A percentile compares a stretch with the other conserved stretches of the same genome.
Evolutionary conservation across 208 protist genomes (phyloP).

Genomic region (Vickermania spadyakhi): DNA sequence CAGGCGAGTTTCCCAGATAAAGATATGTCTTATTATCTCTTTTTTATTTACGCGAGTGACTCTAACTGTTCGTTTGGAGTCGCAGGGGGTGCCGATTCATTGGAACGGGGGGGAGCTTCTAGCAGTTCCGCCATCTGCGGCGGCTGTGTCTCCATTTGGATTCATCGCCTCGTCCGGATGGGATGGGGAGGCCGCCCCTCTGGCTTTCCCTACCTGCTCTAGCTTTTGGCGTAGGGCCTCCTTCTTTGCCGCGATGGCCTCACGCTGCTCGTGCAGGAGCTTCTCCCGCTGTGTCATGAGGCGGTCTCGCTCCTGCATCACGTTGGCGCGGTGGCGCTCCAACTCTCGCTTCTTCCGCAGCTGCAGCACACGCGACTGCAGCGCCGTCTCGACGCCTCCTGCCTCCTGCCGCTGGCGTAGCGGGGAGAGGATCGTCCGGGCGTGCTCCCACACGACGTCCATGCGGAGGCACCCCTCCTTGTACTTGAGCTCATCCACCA

Average conservation of each 20-base stretch:
- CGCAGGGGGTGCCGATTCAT: too few species aligned
- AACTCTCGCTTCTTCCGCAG: constrained; percentile 81
- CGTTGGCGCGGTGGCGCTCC: constrained; percentile 60
- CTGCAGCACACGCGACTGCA: constrained; percentile 75
- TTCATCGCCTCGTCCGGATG: too few species aligned
- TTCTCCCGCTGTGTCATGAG: constrained; percentile 56
- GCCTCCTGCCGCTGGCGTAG: constrained; percentile 52
- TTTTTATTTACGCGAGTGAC: too few species aligned
- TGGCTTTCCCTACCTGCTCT: too few species aligned
- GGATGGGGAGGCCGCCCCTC: too few species aligned
- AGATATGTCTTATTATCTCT: too few species aligned
- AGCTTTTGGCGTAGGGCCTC: constrained; percentile 48
- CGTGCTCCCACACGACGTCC: constrained; percentile 86
- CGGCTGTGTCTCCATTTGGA: too few species aligned
- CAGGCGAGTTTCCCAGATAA: too few species aligned
- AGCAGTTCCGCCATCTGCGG: too few species aligned
- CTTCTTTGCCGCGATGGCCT: constrained; percentile 77
- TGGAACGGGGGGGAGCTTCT: too few species aligned
- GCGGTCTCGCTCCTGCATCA: constrained; percentile 42
- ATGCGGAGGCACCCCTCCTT: constrained; percentile 84
- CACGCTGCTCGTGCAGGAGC: constrained; percentile 62
- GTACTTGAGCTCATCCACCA: constrained; percentile 84
- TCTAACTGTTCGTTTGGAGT: too few species aligned
- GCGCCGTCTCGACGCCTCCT: constrained; percentile 67
- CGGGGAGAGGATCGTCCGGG: constrained; percentile 70